These are phyloP conservation scores for Diacronema lutheri DNA, from an alignment of 78 protist genomes.

Conservation along the genomic window DNA sequence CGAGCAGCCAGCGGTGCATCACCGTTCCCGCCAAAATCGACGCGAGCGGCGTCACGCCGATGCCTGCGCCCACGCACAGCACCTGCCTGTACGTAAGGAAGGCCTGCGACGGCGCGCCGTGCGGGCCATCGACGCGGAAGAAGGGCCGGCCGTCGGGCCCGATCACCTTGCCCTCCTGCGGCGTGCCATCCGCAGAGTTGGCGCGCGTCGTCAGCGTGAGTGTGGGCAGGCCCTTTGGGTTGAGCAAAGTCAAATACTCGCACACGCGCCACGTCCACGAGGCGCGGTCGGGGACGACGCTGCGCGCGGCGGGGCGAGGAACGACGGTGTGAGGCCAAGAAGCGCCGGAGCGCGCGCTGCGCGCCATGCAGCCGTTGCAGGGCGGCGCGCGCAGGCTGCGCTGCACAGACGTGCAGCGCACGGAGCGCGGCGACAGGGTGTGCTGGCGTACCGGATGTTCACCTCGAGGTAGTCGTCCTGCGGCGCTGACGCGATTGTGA, in stretches of 20 bases:
- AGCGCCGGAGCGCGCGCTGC: no score
- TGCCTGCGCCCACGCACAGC: slow-evolving; percentile 8
- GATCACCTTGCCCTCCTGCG: not conserved
- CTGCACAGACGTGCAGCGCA: no score
- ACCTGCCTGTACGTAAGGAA: not conserved
- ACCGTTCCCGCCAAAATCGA: slow-evolving; percentile 70
- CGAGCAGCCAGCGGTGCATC: not conserved
- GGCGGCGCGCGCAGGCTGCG: no score
- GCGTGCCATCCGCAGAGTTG: not conserved
- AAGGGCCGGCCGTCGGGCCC: not conserved
- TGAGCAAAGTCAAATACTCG: no score
- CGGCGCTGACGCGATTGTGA: slow-evolving; percentile 86
- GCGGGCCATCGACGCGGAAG: not conserved
- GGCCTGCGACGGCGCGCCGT: slow-evolving; percentile 11
- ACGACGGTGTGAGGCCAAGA: no score
- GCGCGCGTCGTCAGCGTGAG: not conserved
- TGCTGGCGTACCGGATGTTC: slow-evolving; percentile 63
- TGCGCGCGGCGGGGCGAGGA: no score
- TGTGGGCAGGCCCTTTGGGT: no score
- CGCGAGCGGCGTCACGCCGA: slow-evolving; percentile 91
- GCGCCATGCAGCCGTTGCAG: no score
- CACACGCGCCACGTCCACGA: no score
- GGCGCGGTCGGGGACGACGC: no score
- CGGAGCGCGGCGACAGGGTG: no score
- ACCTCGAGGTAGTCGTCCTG: slow-evolving; percentile 67